A percentile compares a stretch with the other conserved stretches of the same genome.
Evolutionary conservation across 768 basidiomycete species (phyloP).

Genomic region (Imleria badia): DNA sequence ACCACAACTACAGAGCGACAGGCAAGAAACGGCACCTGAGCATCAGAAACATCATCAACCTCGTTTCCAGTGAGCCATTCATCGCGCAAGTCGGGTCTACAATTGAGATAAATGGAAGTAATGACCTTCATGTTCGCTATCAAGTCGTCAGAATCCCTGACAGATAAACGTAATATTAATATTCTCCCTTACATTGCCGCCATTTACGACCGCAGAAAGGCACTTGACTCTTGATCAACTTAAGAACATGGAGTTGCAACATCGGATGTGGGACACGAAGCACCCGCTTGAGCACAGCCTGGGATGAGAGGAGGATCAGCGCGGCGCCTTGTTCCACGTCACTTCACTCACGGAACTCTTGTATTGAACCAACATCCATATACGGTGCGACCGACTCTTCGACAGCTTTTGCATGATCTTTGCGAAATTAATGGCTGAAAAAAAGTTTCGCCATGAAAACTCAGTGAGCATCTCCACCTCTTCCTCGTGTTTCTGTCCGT

Average conservation of each 20-base stretch:
- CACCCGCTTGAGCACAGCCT: conserved; percentile 96
- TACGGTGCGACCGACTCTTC: conserved; percentile 91
- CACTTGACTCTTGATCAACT: conserved; percentile 98
- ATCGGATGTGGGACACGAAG: conserved; percentile 91
- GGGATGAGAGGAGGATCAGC: conserved; percentile 20
- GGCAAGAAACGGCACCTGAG: conserved; percentile 55
- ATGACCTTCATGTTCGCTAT: conserved; percentile 99
- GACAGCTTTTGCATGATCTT: conserved; percentile 98
- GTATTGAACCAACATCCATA: conserved; percentile 95
- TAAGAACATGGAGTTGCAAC: conserved; percentile 91
- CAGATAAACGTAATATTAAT: neutral
- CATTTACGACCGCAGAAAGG: conserved; percentile 98
- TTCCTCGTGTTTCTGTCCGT: conserved; percentile 75
- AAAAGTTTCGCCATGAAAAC: conserved; percentile 98
- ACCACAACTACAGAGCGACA: neutral
- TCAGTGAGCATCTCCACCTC: conserved; percentile 92
- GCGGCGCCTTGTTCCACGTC: neutral
- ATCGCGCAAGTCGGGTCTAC: conserved; percentile 93
- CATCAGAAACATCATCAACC: conserved; percentile 88
- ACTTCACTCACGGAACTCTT: conserved; percentile 84
- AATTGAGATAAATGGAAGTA: conserved; percentile 96
- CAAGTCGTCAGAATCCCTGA: conserved; percentile 14
- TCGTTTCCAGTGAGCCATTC: conserved; percentile 97
- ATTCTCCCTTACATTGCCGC: conserved; percentile 83
- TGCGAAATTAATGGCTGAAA: conserved; percentile 94